phyloP scores from a whole-genome alignment of 1,284 basidiomycete species.

The Melampsora larici-populina region DNA sequence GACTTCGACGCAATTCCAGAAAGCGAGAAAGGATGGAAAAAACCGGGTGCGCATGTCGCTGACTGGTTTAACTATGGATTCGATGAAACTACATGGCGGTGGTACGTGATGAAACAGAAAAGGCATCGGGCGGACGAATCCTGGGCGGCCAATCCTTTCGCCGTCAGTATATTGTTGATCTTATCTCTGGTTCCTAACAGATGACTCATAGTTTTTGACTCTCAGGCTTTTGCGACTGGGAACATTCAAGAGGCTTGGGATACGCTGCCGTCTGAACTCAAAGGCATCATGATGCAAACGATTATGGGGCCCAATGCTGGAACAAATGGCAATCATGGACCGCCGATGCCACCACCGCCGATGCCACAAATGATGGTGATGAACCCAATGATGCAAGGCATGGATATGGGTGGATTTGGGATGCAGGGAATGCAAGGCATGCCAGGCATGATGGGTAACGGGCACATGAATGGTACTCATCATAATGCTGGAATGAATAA shows the following conservation, averaged over 20 bases:
- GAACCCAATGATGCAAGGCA: constrained; percentile 41
- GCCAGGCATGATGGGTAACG: constrained; percentile 33
- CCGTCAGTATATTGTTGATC: constrained; percentile 23
- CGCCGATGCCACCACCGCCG: constrained; percentile 27
- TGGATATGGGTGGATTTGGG: constrained; percentile 38
- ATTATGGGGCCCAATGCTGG: constrained; percentile 34
- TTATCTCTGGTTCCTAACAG: neutral
- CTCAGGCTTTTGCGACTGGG: constrained; percentile 32
- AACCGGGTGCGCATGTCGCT: constrained; percentile 85
- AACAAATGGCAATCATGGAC: constrained; percentile 31
- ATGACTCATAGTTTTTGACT: neutral
- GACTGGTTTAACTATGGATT: constrained; percentile 99
- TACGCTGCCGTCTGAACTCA: constrained; percentile 25
- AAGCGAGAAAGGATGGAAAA: constrained; percentile 74
- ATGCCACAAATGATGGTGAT: constrained; percentile 42
- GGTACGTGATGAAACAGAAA: constrained; percentile 75
- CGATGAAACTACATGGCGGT: constrained; percentile 91
- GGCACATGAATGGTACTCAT: constrained; percentile 39
- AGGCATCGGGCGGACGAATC: constrained; percentile 12
- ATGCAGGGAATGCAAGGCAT: constrained; percentile 43
- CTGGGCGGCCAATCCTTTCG: constrained; percentile 40
- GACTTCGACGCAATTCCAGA: constrained; percentile 72
- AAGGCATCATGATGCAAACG: constrained; percentile 40
- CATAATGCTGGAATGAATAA: constrained; percentile 37
- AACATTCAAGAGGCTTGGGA: constrained; percentile 42